Percentiles rank a stretch among this genome's conserved stretches.
Evolutionary conservation across 2,329 filamentous ascomycete species (phyloP).

Genomic region (Ascochyta lentis): DNA sequence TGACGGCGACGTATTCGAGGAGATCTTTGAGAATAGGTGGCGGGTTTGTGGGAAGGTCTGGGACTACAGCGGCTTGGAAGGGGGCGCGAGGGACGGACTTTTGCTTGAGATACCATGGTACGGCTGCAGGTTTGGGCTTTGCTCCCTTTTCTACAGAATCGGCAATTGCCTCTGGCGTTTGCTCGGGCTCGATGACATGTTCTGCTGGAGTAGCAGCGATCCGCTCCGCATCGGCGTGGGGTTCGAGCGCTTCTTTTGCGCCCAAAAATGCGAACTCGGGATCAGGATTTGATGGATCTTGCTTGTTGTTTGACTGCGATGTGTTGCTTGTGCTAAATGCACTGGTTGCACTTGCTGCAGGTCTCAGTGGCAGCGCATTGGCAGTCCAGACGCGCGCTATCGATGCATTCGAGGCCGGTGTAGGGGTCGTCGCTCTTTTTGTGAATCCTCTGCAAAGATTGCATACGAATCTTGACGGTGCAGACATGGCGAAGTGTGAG

Average conservation of each 20-base stretch:
- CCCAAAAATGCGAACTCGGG: conserved; percentile 24
- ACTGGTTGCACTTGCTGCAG: conserved; percentile 24
- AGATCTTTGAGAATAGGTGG: conserved; percentile 76
- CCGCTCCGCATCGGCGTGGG: background rate
- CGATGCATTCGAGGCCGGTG: conserved; percentile 10
- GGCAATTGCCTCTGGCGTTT: background rate
- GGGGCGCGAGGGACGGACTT: conserved; percentile 44
- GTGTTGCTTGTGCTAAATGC: conserved; percentile 32
- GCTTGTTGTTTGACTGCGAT: conserved; percentile 19
- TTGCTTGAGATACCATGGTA: conserved; percentile 84
- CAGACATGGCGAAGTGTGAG: conserved; percentile 27
- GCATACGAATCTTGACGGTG: conserved; percentile 33
- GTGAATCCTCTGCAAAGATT: conserved; percentile 27
- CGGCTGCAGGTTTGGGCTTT: conserved; percentile 25
- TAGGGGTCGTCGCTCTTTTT: conserved; percentile 6
- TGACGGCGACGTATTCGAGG: conserved; percentile 78
- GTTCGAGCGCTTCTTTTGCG: background rate
- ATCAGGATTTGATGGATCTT: conserved; percentile 17
- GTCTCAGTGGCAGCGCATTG: conserved; percentile 1
- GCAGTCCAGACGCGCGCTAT: conserved; percentile 10
- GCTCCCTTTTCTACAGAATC: conserved; percentile 6
- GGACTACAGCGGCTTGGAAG: conserved; percentile 61
- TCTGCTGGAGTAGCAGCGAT: background rate
- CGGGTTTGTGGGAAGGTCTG: conserved; percentile 69
- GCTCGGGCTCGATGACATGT: background rate